Conservation (phyloP, 2,329 filamentous ascomycete species). For the Leptographium procerum region DNA sequence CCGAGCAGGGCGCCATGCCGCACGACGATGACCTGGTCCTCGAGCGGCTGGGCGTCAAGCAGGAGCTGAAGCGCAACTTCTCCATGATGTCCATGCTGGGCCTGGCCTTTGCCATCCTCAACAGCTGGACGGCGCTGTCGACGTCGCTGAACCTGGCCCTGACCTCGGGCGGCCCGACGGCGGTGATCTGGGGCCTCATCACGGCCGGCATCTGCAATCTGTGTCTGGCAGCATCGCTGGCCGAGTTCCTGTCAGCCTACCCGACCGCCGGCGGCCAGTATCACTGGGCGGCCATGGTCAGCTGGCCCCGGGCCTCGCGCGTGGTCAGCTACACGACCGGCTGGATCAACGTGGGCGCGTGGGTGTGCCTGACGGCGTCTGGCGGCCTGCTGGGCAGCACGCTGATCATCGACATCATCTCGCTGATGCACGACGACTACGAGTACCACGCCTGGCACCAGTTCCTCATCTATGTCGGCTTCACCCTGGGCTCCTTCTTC, state of each 20-base stretch:
- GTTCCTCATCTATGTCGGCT: slow-evolving; percentile 60
- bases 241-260: slow-evolving; percentile 60
- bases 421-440: slow-evolving; percentile 47
- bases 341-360: slow-evolving; percentile 63
- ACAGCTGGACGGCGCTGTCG: slow-evolving; percentile 38
- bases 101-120: slow-evolving; percentile 37
- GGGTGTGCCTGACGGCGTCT: slow-evolving; percentile 58
- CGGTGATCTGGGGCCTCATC: slow-evolving; percentile 61
- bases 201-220: slow-evolving; percentile 57
- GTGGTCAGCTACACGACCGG: slow-evolving; percentile 59
- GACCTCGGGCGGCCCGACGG: slow-evolving; percentile 56
- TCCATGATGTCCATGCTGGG: slow-evolving; percentile 36
- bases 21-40: slow-evolving; percentile 27
- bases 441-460: slow-evolving; percentile 54
- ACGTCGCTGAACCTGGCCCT: slow-evolving; percentile 39
- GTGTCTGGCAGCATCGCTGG: slow-evolving; percentile 55
- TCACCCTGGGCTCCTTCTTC: slow-evolving; percentile 47
- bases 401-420: slow-evolving; percentile 54
- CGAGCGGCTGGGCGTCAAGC: slow-evolving; percentile 33
- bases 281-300: slow-evolving; percentile 59
- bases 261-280: slow-evolving; percentile 52
- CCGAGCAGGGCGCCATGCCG: background rate
- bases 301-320: slow-evolving; percentile 47
- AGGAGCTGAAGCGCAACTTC: slow-evolving; percentile 39
- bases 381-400: slow-evolving; percentile 56